A percentile compares a stretch with the other conserved stretches of the same genome.
Evolutionary conservation across 306 rosid species (phyloP).

Genomic region (Vigna trinervia): DNA sequence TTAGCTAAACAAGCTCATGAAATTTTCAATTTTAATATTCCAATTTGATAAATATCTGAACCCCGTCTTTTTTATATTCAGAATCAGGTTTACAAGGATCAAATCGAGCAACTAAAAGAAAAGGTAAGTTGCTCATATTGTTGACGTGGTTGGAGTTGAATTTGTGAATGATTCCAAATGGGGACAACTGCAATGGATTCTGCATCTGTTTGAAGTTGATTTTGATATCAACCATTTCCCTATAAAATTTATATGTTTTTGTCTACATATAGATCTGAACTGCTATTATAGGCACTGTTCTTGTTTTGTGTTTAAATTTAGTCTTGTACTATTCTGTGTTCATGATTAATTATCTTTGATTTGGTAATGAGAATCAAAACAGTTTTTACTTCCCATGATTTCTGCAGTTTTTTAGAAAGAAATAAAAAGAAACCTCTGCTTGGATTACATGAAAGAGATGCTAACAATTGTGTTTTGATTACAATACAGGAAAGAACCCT

Average conservation of each 20-base stretch:
- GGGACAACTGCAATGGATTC: background rate
- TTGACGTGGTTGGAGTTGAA: slow-evolving; percentile 6
- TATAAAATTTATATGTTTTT: background rate
- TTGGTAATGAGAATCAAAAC: background rate
- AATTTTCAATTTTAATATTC: background rate
- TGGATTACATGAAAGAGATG: slow-evolving; percentile 5
- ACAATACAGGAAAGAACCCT: slow-evolving; percentile 68
- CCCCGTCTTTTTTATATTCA: slow-evolving; percentile 44
- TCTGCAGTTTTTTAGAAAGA: background rate
- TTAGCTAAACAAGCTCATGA: slow-evolving; percentile 30
- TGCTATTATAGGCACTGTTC: background rate
- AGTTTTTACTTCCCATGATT: background rate
- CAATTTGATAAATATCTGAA: slow-evolving; percentile 9
- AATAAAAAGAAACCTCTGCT: background rate
- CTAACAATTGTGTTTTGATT: slow-evolving; percentile 18
- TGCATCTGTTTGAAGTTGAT: background rate
- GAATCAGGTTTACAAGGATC: slow-evolving; percentile 76
- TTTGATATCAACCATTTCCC: background rate
- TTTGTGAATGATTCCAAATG: background rate
- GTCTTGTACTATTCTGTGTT: slow-evolving; percentile 6
- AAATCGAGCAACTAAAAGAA: slow-evolving; percentile 62
- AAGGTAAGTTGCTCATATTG: slow-evolving; percentile 59
- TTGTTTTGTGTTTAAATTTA: background rate
- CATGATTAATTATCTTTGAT: background rate
- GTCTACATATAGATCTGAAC: background rate